phyloP scores from a whole-genome alignment of 2,329 filamentous ascomycete genomes.

The Fusarium tuaranense region DNA sequence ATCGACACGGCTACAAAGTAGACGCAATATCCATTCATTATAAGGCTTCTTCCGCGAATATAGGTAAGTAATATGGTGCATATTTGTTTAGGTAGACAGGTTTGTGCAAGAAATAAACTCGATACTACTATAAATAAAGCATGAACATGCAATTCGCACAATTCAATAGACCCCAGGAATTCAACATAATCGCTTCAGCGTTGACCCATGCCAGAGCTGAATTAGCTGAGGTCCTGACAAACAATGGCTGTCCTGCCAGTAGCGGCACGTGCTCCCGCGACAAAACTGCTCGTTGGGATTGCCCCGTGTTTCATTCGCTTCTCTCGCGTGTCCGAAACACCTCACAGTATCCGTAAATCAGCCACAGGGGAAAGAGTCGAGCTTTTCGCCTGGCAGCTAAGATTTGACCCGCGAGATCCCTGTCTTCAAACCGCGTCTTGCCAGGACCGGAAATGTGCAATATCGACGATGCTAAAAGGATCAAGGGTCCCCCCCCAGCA shows the following conservation, averaged over 20 bases:
- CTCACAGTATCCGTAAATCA: not conserved
- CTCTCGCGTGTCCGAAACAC: not conserved
- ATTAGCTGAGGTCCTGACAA: not conserved
- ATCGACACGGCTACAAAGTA: not conserved
- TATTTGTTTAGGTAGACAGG: not conserved
- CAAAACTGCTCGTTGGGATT: not conserved
- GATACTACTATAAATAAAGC: not conserved
- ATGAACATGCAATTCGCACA: not conserved
- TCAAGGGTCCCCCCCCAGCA: not conserved
- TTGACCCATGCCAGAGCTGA: not conserved
- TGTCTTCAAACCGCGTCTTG: not conserved
- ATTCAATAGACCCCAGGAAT: not conserved
- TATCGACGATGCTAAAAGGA: slow-evolving; percentile 4
- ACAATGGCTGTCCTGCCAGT: not conserved
- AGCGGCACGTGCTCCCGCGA: not conserved
- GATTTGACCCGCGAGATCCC: not conserved
- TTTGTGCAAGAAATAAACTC: not conserved
- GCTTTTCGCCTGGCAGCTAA: not conserved
- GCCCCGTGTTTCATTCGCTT: not conserved
- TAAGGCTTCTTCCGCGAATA: not conserved
- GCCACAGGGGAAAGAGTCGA: not conserved
- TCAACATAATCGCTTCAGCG: not conserved
- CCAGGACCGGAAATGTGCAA: not conserved
- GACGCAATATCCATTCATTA: not conserved
- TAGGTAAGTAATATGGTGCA: not conserved